Base-by-base conservation (phyloP, 1,284 basidiomycete genomes). In the Mrakiaceae sp. region DNA sequence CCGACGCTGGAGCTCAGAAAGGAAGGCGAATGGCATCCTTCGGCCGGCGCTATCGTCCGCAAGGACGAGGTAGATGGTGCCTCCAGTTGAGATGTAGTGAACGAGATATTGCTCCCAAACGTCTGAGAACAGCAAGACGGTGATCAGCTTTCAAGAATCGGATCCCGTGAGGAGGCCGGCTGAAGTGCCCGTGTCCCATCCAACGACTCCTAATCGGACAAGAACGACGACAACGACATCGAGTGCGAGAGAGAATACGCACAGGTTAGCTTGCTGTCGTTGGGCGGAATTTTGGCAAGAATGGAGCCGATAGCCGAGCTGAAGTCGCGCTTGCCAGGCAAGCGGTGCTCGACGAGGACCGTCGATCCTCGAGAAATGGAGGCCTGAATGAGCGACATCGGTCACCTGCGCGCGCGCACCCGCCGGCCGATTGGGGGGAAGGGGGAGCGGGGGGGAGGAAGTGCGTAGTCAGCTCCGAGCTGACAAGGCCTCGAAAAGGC, bases 61-160 rank as follows among this genome's bases (percentile, higher is more conserved):
- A 84, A 98, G 93, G 63, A 94, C 90, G 61, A 98, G 83, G 76
- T 88, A 96, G 55, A 87, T 86, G 74, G 88, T 84, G 0, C 89
- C 89, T 46, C 84, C 85, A 68, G 91, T 88, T 8, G 88, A 88
- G 68, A 95, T 83, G 77, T 98, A 98, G 78, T 98, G 95, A 73
- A 98, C 96, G 43, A 97, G 81, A 74, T 90, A 95, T 76, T 94
- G 86, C 74, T 96, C 90, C 90, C 90, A 93, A 60, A 89, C 90
- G 79, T 95, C 79, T 79, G 65, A 42, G 14, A 27, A 27, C 27
- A 27, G 27, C 27, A 27, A 27, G 27, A 27, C 27, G 27, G 27
- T 2, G 27, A 27, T 27, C 27, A 27, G 27, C 27, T 27, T 27
- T 27, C 27, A 27, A 27, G 27, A 27, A 27, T 27, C 27, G 27